A percentile compares a stretch with the other conserved stretches of the same genome.
These are phyloP conservation scores for Paradendryphiella salina DNA, from an alignment of 2,329 filamentous ascomycete species.

Conservation along the genomic window DNA sequence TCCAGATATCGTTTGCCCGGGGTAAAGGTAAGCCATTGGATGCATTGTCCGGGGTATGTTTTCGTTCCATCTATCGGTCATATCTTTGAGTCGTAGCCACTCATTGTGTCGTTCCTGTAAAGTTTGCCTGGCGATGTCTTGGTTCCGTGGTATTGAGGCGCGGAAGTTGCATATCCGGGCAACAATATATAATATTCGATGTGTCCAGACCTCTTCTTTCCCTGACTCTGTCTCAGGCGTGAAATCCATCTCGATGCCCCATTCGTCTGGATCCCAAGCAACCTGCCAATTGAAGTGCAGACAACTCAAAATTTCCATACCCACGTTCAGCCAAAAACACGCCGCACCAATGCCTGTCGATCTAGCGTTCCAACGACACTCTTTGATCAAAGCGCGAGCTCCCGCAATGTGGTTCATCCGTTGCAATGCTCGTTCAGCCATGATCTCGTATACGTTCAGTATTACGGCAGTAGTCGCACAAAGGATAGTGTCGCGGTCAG, in stretches of 20 bases:
- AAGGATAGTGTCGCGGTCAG: constrained; percentile 78
- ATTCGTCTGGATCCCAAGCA: constrained; percentile 86
- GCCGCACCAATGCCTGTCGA: constrained; percentile 79
- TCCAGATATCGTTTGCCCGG: constrained; percentile 66
- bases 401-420: constrained; percentile 90
- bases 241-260: constrained; percentile 83
- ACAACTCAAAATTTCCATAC: constrained; percentile 87
- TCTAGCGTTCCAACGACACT: constrained; percentile 84
- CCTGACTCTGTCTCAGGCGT: constrained; percentile 60
- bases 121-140: constrained; percentile 62
- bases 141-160: constrained; percentile 66
- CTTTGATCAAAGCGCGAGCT: constrained; percentile 81
- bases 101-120: constrained; percentile 69
- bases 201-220: constrained; percentile 81
- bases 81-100: constrained; percentile 77
- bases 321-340: constrained; percentile 93
- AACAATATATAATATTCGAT: constrained; percentile 84
- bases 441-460: constrained; percentile 89
- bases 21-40: constrained; percentile 75
- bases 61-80: constrained; percentile 81
- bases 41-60: constrained; percentile 83
- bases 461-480: constrained; percentile 87
- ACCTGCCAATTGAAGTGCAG: constrained; percentile 84
- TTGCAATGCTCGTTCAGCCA: constrained; percentile 77
- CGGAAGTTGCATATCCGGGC: constrained; percentile 87